Base-by-base conservation (phyloP, 2,329 filamentous ascomycete genomes). In the Aspergillus quadricinctus region DNA sequence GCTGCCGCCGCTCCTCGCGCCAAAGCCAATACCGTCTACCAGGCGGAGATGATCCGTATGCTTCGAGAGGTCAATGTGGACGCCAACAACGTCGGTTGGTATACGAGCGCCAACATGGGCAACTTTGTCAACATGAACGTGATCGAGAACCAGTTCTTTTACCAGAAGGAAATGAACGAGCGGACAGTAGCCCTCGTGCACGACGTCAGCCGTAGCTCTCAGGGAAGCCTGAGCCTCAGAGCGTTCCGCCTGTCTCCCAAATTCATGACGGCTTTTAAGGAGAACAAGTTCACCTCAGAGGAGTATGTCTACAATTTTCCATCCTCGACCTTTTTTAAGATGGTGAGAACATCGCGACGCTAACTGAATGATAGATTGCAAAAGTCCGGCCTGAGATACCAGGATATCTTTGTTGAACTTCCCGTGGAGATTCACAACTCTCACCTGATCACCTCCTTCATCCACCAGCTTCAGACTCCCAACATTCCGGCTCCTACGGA, bases 11-110 rank as follows among this genome's bases (percentile, higher is more conserved):
- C 94, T 49, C 94, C 94, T 63, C 88, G 94, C 65, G 89, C 92
- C 64, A 97, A 97, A 81, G 84, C 89, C 69, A 97, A 96, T 76
- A 82, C 88, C 23, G 78, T 82, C 66, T 97, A 99, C 79, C 90
- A 96, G 80, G 88, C 86, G 64, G 94, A 99, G 77, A 97, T 97
- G 93, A 93, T 99, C 77, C 89, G 92, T 71, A 92, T 94, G 76
- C 80, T 97, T 61, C 89, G 93, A 75, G 94, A 97, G 78, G 94
- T 99, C 70, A 99, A 97, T 75, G 90, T 97, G 58, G 94, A 99
- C 75, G 94, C 94, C 64, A 96, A 97, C 81, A 95, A 91, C 70
- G 91, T 96, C 58, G 94, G 94, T 69, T 99, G 92, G 92, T 99
- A 99, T 80, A 97, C 92, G 57, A 97, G 92, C 80, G 91, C 92